These are phyloP conservation scores for Aspergillus candidus DNA, from an alignment of 2,329 filamentous ascomycete species.

Conservation along the genomic window DNA sequence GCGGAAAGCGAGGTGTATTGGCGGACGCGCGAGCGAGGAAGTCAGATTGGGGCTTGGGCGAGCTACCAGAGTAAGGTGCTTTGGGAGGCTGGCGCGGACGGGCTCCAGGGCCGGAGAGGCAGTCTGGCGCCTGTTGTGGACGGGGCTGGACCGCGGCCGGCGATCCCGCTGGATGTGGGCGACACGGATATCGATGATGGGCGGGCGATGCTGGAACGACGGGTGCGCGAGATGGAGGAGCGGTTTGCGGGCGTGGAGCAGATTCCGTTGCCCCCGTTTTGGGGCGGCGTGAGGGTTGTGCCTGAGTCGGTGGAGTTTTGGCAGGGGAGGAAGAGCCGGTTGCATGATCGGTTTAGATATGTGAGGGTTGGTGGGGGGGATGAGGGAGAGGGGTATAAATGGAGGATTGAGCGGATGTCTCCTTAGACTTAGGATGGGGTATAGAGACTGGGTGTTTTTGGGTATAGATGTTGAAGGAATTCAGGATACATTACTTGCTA, in stretches of 20 bases:
- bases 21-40: conserved; percentile 66
- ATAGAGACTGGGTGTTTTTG: background rate
- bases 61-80: conserved; percentile 80
- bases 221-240: conserved; percentile 70
- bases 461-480: too few species aligned
- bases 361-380: conserved; percentile 61
- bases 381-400: conserved; percentile 39
- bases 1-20: conserved; percentile 68
- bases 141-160: conserved; percentile 8
- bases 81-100: conserved; percentile 30
- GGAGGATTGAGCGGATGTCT: conserved; percentile 37
- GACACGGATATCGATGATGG: conserved; percentile 54
- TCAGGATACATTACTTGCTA: too few species aligned
- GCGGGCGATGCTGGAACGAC: conserved; percentile 65
- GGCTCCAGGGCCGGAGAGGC: conserved; percentile 21
- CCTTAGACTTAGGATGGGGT: conserved; percentile 29
- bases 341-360: conserved; percentile 94
- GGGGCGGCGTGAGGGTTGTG: conserved; percentile 83
- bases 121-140: conserved; percentile 17
- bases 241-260: conserved; percentile 68
- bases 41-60: conserved; percentile 86
- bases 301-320: conserved; percentile 92
- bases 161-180: conserved; percentile 24
- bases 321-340: conserved; percentile 79
- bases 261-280: conserved; percentile 88